A percentile compares a stretch with the other conserved stretches of the same genome.
Conservation (phyloP, 2,329 filamentous ascomycete genomes). For the Epichloe hybrida region DNA sequence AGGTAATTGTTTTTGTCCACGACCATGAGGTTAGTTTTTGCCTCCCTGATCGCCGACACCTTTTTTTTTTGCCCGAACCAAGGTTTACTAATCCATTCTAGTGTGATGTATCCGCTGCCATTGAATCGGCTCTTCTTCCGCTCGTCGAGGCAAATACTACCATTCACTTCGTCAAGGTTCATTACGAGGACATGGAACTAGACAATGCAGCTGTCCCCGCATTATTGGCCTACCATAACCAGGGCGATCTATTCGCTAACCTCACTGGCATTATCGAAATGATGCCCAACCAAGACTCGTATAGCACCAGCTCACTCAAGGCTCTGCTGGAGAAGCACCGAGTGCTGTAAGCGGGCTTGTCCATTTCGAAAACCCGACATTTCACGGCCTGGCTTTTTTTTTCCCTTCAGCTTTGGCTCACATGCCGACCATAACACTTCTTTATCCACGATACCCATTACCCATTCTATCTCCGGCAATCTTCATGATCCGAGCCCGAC, state of each 20-base stretch:
- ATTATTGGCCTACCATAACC: constrained; percentile 72
- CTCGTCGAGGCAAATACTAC: constrained; percentile 59
- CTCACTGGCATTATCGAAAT: constrained; percentile 77
- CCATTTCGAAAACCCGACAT: not conserved
- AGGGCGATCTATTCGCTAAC: constrained; percentile 82
- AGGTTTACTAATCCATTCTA: constrained; percentile 22
- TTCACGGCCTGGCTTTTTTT: not conserved
- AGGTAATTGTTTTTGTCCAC: constrained; percentile 88
- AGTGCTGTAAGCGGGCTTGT: constrained; percentile 28
- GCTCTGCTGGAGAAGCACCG: constrained; percentile 38
- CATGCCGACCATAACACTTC: not conserved
- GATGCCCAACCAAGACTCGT: constrained; percentile 56
- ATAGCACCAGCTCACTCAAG: constrained; percentile 39
- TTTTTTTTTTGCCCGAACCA: not conserved
- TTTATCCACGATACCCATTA: constrained; percentile 1
- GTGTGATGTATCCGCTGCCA: constrained; percentile 65
- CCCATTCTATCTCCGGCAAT: not conserved
- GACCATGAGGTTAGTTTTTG: constrained; percentile 60
- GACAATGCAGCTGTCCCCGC: constrained; percentile 79
- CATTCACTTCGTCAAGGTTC: constrained; percentile 79
- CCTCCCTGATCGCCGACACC: not conserved
- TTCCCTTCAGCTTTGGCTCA: not conserved
- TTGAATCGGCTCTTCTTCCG: constrained; percentile 64
- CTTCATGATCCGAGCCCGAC: not conserved
- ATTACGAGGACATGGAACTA: constrained; percentile 88